Evolutionary conservation across 2,329 filamentous ascomycete genomes (phyloP), one percentile per base, ranked within the genome.

Genomic region (Diaporthe aspalathi): DNA sequence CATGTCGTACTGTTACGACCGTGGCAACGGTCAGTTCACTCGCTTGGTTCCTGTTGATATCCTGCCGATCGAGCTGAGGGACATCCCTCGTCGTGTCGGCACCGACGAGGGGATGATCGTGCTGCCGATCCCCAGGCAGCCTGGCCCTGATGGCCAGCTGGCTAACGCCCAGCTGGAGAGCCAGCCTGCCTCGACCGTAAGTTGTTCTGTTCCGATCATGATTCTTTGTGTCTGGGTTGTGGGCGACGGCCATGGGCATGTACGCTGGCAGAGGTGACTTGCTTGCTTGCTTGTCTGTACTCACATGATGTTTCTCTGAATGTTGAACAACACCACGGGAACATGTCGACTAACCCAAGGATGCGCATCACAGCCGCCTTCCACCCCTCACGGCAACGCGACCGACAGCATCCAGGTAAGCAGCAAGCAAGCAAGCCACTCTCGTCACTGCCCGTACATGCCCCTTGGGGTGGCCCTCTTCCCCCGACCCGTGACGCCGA

Each of bases 11-110:
- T 89, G 83, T 73, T 84, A 87, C 67, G 83, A 86, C 66, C 83
- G 88, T 8, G 85, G 85, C 11, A 84, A 89, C 71, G 88, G 88
- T 4, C 79, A 81, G 57, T 86, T 84, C 71, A 89, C 88, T 6
- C 82, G 85, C 3, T 83, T 91, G 0, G 80, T 90, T 17, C 87
- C 87, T 0, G 88, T 86, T 0, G 89, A 91, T 73, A 81, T 84
- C 79, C 78, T 90, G 14, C 85, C 84, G 0, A 16, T 69, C 16
- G 76, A 80, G 4, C 76, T 86, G 43, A 74, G 78, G 7, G 83
- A 84, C 54, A 79, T 90, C 5, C 84, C 85, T 1, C 75, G 81
- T 1, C 68, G 80, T 1, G 82, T 88, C 76, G 70, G 76, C 12
- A 78, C 77, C 45, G 77, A 78, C 27, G 74, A 75, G 8, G 84